These are phyloP conservation scores for Agrocybe chaxingu DNA, from an alignment of 768 basidiomycete genomes.

Conservation along the genomic window DNA sequence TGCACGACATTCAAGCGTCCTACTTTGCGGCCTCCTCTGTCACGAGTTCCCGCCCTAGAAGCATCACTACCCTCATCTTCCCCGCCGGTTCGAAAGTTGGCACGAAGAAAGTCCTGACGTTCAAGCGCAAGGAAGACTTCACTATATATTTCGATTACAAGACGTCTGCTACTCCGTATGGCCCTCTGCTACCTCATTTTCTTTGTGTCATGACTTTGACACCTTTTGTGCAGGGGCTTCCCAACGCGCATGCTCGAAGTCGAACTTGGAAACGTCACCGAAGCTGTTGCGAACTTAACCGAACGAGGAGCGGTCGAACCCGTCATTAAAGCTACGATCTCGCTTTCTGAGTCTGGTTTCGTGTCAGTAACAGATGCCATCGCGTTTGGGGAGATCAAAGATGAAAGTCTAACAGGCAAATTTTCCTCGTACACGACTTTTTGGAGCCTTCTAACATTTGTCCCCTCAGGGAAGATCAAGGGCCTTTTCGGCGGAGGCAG, in stretches of 20 bases:
- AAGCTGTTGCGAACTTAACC: constrained; percentile 81
- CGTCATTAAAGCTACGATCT: constrained; percentile 80
- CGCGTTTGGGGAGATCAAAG: constrained; percentile 77
- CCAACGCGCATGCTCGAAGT: constrained; percentile 74
- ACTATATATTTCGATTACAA: constrained; percentile 77
- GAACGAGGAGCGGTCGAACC: constrained; percentile 78
- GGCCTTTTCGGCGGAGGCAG: constrained; percentile 73
- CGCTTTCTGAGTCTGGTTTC: constrained; percentile 85
- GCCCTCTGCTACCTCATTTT: constrained; percentile 6
- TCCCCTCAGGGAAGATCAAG: constrained; percentile 72
- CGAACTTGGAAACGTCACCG: constrained; percentile 66
- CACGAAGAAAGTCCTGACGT: constrained; percentile 81
- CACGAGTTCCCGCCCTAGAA: constrained; percentile 50
- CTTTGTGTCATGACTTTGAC: background rate
- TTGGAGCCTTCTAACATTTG: background rate
- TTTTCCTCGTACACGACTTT: background rate
- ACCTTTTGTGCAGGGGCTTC: constrained; percentile 47
- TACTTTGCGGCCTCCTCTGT: constrained; percentile 64
- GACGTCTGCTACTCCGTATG: constrained; percentile 57
- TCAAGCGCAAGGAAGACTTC: constrained; percentile 86
- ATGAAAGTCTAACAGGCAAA: constrained; percentile 72
- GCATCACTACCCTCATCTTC: constrained; percentile 76
- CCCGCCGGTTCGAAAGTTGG: constrained; percentile 73
- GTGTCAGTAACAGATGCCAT: constrained; percentile 77
- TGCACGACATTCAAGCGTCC: constrained; percentile 76